Evolutionary conservation across 164 flowering plant species (phyloP).

Genomic region (Vitis riparia): DNA sequence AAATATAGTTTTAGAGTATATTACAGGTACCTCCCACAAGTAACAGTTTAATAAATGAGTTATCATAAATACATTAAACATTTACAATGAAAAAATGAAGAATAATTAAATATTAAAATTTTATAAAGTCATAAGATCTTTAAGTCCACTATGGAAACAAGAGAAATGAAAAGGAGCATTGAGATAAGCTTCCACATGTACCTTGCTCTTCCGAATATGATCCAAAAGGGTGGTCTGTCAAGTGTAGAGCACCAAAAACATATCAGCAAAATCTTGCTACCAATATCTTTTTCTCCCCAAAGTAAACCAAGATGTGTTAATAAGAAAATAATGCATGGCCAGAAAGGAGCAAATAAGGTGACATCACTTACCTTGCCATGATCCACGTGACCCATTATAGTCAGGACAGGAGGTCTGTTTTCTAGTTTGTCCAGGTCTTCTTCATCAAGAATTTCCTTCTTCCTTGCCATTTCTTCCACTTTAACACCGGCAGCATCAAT

Average conservation of each 20-base stretch:
- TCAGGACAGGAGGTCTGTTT: slow-evolving; percentile 86
- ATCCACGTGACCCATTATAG: slow-evolving; percentile 99
- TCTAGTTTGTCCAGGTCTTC: slow-evolving; percentile 85
- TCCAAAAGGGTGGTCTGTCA: slow-evolving; percentile 97
- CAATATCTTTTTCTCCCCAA: neutral
- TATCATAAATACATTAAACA: too few species aligned
- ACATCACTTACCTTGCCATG: slow-evolving; percentile 77
- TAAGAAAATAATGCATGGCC: neutral
- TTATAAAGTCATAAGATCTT: neutral
- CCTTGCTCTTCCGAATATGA: slow-evolving; percentile 87
- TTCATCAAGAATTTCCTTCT: slow-evolving; percentile 82
- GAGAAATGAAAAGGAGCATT: neutral
- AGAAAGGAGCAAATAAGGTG: neutral
- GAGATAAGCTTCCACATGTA: slow-evolving; percentile 28
- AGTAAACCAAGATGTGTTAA: neutral
- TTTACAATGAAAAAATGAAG: too few species aligned
- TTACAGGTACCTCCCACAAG: too few species aligned
- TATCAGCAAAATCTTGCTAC: slow-evolving; percentile 17
- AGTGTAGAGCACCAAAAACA: slow-evolving; percentile 20
- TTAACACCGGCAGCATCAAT: slow-evolving; percentile 66
- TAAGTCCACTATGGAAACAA: neutral
- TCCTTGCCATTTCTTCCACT: slow-evolving; percentile 85
- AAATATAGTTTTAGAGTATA: too few species aligned
- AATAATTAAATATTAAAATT: too few species aligned
- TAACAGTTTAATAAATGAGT: too few species aligned